These are phyloP conservation scores for Gyromitra esculenta DNA, from an alignment of 2,329 filamentous ascomycete species.

Conservation along the genomic window DNA sequence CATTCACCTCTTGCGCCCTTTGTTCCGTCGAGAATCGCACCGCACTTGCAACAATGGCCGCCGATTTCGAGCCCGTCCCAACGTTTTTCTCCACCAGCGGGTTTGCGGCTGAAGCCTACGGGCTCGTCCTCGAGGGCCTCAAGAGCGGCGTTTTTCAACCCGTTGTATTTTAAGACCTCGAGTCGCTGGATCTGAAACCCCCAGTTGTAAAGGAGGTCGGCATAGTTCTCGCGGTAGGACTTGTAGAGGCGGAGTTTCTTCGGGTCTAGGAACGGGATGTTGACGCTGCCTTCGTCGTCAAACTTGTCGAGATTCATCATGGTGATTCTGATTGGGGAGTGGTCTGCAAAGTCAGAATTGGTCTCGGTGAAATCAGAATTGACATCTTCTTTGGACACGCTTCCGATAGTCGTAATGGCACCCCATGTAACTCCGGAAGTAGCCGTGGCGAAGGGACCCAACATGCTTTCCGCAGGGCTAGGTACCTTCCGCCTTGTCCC, in stretches of 20 bases:
- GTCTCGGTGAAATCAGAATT: constrained; percentile 61
- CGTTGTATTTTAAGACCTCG: constrained; percentile 76
- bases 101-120: constrained; percentile 46
- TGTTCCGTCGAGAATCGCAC: constrained; percentile 50
- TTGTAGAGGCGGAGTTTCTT: constrained; percentile 65
- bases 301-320: constrained; percentile 73
- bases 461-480: constrained; percentile 71
- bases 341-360: constrained; percentile 56
- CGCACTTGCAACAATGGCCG: constrained; percentile 52
- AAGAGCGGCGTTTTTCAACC: constrained; percentile 58
- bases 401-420: constrained; percentile 60
- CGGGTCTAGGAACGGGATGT: constrained; percentile 68
- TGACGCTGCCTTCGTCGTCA: constrained; percentile 74
- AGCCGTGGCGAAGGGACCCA: constrained; percentile 66
- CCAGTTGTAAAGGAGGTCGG: constrained; percentile 76
- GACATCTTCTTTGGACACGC: constrained; percentile 58
- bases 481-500: constrained; percentile 65
- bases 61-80: constrained; percentile 56
- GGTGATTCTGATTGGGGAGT: constrained; percentile 66
- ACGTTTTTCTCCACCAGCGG: constrained; percentile 38
- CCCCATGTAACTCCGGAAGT: constrained; percentile 62
- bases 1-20: constrained; percentile 56
- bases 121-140: constrained; percentile 41
- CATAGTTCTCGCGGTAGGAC: constrained; percentile 73
- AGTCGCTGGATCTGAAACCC: constrained; percentile 70